Conservation (phyloP, 345 rosid genomes). For the Eutrema heterophyllum region DNA sequence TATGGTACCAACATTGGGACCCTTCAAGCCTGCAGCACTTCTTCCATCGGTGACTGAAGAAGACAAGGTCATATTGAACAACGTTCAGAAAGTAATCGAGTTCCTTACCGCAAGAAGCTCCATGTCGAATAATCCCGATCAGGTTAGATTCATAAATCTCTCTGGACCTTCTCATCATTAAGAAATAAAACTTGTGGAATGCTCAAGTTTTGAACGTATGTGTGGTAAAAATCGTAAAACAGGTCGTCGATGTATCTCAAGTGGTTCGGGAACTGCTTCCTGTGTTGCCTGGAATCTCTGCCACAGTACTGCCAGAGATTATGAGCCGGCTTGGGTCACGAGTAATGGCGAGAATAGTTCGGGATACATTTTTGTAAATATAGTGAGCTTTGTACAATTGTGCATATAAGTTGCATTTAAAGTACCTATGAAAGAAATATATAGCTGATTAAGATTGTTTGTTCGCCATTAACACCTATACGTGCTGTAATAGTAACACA, state of each 20-base stretch:
- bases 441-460: constrained; percentile 16
- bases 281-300: constrained; percentile 76
- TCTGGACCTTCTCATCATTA: background rate
- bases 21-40: constrained; percentile 65
- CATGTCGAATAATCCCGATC: constrained; percentile 45
- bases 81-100: constrained; percentile 68
- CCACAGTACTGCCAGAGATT: constrained; percentile 67
- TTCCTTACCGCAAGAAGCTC: constrained; percentile 79
- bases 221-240: constrained; percentile 5
- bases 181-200: background rate
- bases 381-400: constrained; percentile 10
- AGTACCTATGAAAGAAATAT: background rate
- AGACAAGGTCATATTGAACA: constrained; percentile 64
- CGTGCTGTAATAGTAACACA: constrained; percentile 1
- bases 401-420: constrained; percentile 23
- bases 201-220: background rate
- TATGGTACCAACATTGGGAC: constrained; percentile 77
- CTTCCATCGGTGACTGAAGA: constrained; percentile 81
- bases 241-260: constrained; percentile 52
- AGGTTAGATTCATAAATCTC: constrained; percentile 40
- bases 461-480: constrained; percentile 4
- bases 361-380: constrained; percentile 59
- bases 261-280: constrained; percentile 66
- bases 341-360: constrained; percentile 63
- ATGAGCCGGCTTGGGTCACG: constrained; percentile 70